phyloP scores from a whole-genome alignment of 306 rosid genomes.

The Lathyrus sativus region DNA sequence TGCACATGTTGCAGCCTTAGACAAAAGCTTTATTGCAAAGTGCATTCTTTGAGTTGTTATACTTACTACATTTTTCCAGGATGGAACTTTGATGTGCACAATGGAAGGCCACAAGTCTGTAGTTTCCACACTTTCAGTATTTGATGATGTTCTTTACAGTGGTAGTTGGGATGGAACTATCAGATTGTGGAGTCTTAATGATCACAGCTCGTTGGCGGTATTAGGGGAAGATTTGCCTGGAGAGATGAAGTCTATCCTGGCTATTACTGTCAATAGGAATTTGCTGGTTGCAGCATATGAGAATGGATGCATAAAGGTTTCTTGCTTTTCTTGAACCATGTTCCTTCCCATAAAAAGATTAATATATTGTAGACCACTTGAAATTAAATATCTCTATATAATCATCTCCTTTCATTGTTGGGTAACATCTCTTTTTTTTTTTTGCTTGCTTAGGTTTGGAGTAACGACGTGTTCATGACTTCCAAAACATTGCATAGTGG shows the following conservation, averaged over 20 bases:
- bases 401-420: slow-evolving; percentile 28
- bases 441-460: slow-evolving; percentile 74
- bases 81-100: slow-evolving; percentile 64
- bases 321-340: slow-evolving; percentile 33
- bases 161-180: slow-evolving; percentile 99
- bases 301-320: slow-evolving; percentile 81
- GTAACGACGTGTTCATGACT: slow-evolving; percentile 64
- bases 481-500: slow-evolving; percentile 64
- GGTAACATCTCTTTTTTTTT: slow-evolving; percentile 30
- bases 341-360: slow-evolving; percentile 25
- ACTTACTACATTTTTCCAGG: slow-evolving; percentile 49
- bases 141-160: slow-evolving; percentile 81
- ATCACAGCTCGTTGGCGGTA: slow-evolving; percentile 78
- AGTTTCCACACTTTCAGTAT: slow-evolving; percentile 74
- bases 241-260: slow-evolving; percentile 58
- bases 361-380: slow-evolving; percentile 32
- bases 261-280: slow-evolving; percentile 57
- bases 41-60: slow-evolving; percentile 36
- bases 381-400: slow-evolving; percentile 25
- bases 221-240: slow-evolving; percentile 68
- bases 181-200: slow-evolving; percentile 84
- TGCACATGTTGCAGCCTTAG: slow-evolving; percentile 17
- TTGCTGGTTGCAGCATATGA: slow-evolving; percentile 80
- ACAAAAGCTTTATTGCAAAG: slow-evolving; percentile 23
- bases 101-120: slow-evolving; percentile 86